Evolutionary conservation across 176 grass and related monocot species (phyloP).

Genomic region (Juncus effusus): DNA sequence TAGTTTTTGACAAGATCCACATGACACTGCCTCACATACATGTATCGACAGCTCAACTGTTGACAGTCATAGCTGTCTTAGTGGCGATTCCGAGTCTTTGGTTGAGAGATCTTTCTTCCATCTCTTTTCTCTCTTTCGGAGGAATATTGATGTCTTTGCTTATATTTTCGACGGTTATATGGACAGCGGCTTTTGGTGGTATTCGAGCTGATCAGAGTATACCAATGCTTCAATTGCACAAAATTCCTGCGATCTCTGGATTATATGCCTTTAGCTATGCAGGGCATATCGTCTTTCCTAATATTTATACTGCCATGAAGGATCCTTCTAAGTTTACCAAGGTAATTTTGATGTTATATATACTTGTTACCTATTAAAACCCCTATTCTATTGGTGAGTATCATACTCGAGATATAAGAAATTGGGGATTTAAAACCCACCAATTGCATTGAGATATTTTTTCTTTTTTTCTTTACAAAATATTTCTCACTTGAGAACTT

Average conservation of each 20-base stretch:
- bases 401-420: neutral
- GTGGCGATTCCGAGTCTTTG: conserved; percentile 63
- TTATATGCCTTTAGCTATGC: conserved; percentile 68
- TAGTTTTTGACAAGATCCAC: conserved; percentile 46
- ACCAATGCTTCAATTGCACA: conserved; percentile 32
- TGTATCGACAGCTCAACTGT: conserved; percentile 41
- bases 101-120: conserved; percentile 59
- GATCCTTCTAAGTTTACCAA: conserved; percentile 60
- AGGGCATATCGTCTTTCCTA: conserved; percentile 79
- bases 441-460: too few species aligned
- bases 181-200: conserved; percentile 32
- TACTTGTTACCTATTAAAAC: neutral
- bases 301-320: conserved; percentile 76
- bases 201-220: conserved; percentile 29
- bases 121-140: conserved; percentile 67
- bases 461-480: too few species aligned
- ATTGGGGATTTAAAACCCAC: neutral
- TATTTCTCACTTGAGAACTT: too few species aligned
- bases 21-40: conserved; percentile 35
- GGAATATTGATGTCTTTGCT: conserved; percentile 72
- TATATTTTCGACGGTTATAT: conserved; percentile 50
- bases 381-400: too few species aligned
- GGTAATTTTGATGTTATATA: conserved; percentile 25
- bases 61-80: conserved; percentile 50
- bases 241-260: conserved; percentile 53